Base-by-base conservation (phyloP, 2,329 filamentous ascomycete genomes). In the Ophiostoma populinum region DNA sequence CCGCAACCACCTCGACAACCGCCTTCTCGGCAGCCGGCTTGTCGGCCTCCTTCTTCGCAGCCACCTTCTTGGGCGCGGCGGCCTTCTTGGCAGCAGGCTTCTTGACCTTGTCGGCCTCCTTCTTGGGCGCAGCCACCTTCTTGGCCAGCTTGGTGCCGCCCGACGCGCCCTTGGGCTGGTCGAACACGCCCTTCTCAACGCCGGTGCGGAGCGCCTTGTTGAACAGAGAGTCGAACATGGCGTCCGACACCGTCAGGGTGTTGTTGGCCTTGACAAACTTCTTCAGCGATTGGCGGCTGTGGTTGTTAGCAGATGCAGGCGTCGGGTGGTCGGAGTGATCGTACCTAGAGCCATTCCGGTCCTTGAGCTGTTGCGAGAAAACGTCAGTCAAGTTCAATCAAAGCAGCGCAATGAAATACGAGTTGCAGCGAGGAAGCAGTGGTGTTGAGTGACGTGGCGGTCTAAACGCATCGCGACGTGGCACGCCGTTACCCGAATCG, bases 111-210 rank as follows among this genome's bases (percentile, higher is more conserved):
- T 32, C 30, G 26, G 7, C 35, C 31, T 49, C 49, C 51, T 55
- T 54, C 51, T 55, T 55, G 56, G 42, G 34, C 2, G 41, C 42
- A 45, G 65, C 57, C n/a, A n/a, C n/a, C 65, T 83, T 85, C 75
- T 87, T 87, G 40, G 78, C 79, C 41, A 93, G 76, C 77, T 93
- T 93, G 59, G 90, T 83, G 46, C 82, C 80, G 41, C 85, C 85
- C 44, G 85, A 93, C 40, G 82, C 68, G 50, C 83, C 85, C 74
- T 93, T 93, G 51, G 85, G 86, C 56, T 87, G 83, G 52, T 75
- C 69, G 54, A 93, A 93, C 49, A 80, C 68, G 43, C 80, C 81
- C 67, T 79, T 85, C 51, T 92, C 81, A 48, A 86, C 83, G 56
- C 85, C 85, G 40, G 65, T 61, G 60, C 78, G 73, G 53, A 92